phyloP scores from a whole-genome alignment of 2,329 filamentous ascomycete genomes.

The Ramichloridium luteum region DNA sequence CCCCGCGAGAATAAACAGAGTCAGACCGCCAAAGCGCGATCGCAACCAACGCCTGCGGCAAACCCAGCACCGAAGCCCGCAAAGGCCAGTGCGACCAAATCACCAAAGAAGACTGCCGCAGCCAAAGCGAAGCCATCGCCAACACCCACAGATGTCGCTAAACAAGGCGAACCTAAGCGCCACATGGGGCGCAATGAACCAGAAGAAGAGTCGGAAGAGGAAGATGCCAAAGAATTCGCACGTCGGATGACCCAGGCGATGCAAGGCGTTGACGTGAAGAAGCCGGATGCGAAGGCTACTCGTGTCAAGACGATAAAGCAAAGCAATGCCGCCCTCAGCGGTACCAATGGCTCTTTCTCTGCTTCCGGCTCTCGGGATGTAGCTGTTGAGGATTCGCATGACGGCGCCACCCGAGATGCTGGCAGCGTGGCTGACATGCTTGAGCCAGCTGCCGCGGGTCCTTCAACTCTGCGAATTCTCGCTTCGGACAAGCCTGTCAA shows the following conservation, averaged over 20 bases:
- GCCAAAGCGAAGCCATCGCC: not conserved
- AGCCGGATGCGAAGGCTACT: constrained; percentile 45
- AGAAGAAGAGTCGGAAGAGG: constrained; percentile 31
- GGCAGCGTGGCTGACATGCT: constrained; percentile 86
- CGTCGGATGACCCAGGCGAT: constrained; percentile 59
- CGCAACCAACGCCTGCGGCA: constrained; percentile 1
- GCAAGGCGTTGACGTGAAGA: constrained; percentile 52
- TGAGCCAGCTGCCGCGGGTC: constrained; percentile 54
- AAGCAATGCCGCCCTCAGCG: constrained; percentile 11
- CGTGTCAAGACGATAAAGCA: constrained; percentile 39
- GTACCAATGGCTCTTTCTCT: constrained; percentile 32
- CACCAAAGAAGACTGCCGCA: not conserved
- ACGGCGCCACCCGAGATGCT: constrained; percentile 53
- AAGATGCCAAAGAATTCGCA: constrained; percentile 66
- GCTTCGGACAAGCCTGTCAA: constrained; percentile 45
- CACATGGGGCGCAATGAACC: constrained; percentile 21
- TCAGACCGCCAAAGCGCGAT: not conserved
- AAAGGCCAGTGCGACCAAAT: constrained; percentile 6
- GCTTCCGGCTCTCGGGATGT: constrained; percentile 58
- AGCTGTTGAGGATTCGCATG: constrained; percentile 66
- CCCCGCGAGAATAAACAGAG: constrained; percentile 1
- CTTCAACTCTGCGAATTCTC: constrained; percentile 68
- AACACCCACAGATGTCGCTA: constrained; percentile 2
- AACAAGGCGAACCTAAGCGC: constrained; percentile 20
- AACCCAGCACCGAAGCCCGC: constrained; percentile 7